Base-by-base conservation (phyloP, 2,329 filamentous ascomycete species). In the Rutstroemia sp. region DNA sequence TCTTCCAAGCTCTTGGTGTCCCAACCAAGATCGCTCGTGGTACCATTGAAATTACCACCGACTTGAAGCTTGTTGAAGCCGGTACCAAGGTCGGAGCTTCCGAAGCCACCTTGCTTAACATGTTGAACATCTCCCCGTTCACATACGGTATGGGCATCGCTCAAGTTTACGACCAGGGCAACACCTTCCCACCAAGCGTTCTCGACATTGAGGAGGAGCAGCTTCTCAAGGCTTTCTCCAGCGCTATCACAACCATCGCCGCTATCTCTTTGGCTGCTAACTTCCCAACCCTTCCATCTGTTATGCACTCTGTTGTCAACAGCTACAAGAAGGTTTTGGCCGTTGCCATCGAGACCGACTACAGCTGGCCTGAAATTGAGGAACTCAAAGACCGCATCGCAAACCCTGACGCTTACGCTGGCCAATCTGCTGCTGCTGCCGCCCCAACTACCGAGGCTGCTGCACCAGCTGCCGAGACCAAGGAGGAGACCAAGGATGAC, bases 11-110 rank as follows among this genome's bases (percentile, higher is more conserved):
- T 72, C 94, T 99, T 78, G 92, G 92, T 90, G 91, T 99, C 75
- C 94, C 94, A 74, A 99, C 94, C 85, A 99, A 99, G 91, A 99
- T 99, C 80, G 94, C 94, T 75, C 94, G 94, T 95, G 95, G 94
- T 95, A 99, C 94, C 80, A 99, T 99, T 80, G 94, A 99, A 89
- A 99, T 99, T 74, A 96, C 92, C 64, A 82, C 86, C 71, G 94
- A 99, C 74, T 83, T 99, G 71, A 97, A 96, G 89, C 89, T 99
- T 76, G 88, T 97, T 72, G 91, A 96, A 82, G 84, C 89, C 65
- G 86, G 86, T 69, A 81, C 57, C 82, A 97, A 96, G 84, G 95
- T 99, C 82, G 94, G 95, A 77, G 87, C 94, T 73, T 99, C 94
- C 74, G 94, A 99, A 84, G 94, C 94, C 68, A 96, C 92, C 73